Base-by-base conservation (phyloP, 2,329 filamentous ascomycete genomes). In the Fusarium palustre region DNA sequence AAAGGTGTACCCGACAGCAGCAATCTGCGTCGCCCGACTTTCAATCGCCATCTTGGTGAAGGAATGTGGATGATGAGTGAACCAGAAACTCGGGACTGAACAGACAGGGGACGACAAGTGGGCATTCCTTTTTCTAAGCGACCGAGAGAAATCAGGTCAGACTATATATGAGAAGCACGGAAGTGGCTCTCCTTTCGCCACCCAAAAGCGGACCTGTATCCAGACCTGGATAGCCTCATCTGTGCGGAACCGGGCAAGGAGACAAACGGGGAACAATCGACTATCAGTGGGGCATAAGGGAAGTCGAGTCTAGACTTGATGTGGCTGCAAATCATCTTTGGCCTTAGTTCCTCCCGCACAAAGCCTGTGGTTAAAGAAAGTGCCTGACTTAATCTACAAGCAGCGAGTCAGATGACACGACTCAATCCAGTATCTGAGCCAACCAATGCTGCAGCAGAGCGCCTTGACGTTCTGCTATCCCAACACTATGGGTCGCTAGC, bases 1-100 rank as follows among this genome's bases (percentile, higher is more conserved):
- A 46, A 83, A 80, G 6, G 77, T 66, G 53, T 72, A 71, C 22
- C 64, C 64, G 48, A 77, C 68, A 7, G 64, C 77, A 47, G 66
- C 46, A 46, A 79, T 64, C 58, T 77, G 33, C 13, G 39, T 31
- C 20, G 59, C 60, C 20, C 62, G 62, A 18, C 30, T 65, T 13
- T 65, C 62, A 10, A 59, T 28, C 18, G 61, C 50, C 61, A 64
- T 64, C 8, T 22, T 50, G n/a, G n/a, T 16, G 41, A 20, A 24
- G 20, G 13, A 13, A 9, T 39, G 38, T 50, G 52, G 12, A n/a
- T 38, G 12, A n/a, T 38, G 28, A 30, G 2, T 36, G n/a, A 36
- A 43, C 38, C 38, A 30, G 12, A 8, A 28, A 39, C 4, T 39
- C 48, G 48, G 48, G 34, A 39, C 33, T 28, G 18, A n/a, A 3